Percentiles rank a stretch among this genome's conserved stretches.
These are phyloP conservation scores for Trypanosoma congolense DNA, from an alignment of 208 protist genomes.

Conservation along the genomic window DNA sequence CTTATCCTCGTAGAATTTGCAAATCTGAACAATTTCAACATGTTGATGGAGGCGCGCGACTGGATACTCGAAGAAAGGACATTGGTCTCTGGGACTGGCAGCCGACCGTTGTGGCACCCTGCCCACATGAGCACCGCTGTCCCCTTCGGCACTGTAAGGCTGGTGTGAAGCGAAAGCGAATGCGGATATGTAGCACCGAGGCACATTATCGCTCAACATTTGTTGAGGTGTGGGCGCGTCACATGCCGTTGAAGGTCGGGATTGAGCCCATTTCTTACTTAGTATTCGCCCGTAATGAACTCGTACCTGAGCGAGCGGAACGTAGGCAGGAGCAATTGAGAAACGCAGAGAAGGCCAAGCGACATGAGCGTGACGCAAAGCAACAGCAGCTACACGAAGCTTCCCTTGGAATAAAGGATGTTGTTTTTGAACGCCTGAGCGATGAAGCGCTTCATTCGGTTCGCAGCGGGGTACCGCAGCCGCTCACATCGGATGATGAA, in stretches of 20 bases:
- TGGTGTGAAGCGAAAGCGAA: slow-evolving; percentile 79
- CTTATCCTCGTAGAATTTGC: slow-evolving; percentile 83
- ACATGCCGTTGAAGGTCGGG: slow-evolving; percentile 73
- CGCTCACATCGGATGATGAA: slow-evolving; percentile 2
- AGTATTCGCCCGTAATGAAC: slow-evolving; percentile 81
- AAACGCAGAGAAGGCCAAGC: slow-evolving; percentile 26
- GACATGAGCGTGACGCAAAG: slow-evolving; percentile 38
- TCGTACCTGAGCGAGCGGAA: slow-evolving; percentile 74
- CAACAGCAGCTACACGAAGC: slow-evolving; percentile 63
- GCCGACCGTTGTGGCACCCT: slow-evolving; percentile 83
- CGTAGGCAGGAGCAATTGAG: slow-evolving; percentile 41
- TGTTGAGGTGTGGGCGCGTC: slow-evolving; percentile 80
- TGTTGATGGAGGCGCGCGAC: slow-evolving; percentile 87
- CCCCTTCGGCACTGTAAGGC: slow-evolving; percentile 78
- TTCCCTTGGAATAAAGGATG: slow-evolving; percentile 71
- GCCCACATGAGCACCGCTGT: slow-evolving; percentile 77
- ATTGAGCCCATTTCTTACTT: slow-evolving; percentile 84
- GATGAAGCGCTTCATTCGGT: slow-evolving; percentile 79
- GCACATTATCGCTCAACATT: slow-evolving; percentile 83
- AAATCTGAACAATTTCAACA: slow-evolving; percentile 81
- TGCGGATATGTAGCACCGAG: slow-evolving; percentile 84
- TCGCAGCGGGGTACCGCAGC: slow-evolving; percentile 45
- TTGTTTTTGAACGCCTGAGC: slow-evolving; percentile 82
- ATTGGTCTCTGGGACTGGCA: slow-evolving; percentile 87
- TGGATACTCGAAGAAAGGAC: slow-evolving; percentile 78